Evolutionary conservation across 768 basidiomycete species (phyloP).

Genomic region (Boletus pseudopeckii): DNA sequence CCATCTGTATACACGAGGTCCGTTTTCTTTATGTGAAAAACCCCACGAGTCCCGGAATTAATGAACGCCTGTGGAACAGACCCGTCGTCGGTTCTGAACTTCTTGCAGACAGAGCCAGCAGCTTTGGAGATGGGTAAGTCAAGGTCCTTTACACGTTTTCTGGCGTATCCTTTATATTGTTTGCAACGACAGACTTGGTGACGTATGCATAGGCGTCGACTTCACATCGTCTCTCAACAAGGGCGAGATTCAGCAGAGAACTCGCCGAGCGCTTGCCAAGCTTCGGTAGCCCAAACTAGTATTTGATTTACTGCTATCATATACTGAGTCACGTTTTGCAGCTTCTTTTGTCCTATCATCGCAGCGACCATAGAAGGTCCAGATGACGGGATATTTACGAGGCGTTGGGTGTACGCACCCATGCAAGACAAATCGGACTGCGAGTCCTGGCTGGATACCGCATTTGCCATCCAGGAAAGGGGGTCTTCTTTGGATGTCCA

Average conservation of each 20-base stretch:
- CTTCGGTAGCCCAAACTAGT: conserved; percentile 4
- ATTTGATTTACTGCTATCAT: background rate
- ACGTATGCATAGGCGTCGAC: conserved; percentile 9
- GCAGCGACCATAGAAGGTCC: conserved; percentile 6
- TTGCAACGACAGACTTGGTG: background rate
- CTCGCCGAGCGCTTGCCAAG: conserved; percentile 6
- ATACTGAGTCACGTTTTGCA: background rate
- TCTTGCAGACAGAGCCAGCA: conserved; percentile 6
- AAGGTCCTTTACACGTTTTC: background rate
- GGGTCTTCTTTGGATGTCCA: background rate
- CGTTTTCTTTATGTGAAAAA: background rate
- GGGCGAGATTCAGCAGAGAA: background rate
- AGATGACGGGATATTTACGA: background rate
- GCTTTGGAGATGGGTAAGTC: conserved; percentile 4
- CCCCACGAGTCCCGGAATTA: background rate
- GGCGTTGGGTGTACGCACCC: conserved; percentile 12
- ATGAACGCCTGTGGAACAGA: background rate
- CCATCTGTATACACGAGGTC: conserved; percentile 4
- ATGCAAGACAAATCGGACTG: conserved; percentile 1
- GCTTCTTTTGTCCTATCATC: conserved; percentile 11
- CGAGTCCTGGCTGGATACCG: conserved; percentile 8
- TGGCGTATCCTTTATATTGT: background rate
- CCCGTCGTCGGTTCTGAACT: conserved; percentile 15
- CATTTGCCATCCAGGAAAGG: conserved; percentile 6
- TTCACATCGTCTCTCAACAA: conserved; percentile 3